phyloP scores from a whole-genome alignment of 768 basidiomycete species.

The Sistotremastrum niveocremeum region DNA sequence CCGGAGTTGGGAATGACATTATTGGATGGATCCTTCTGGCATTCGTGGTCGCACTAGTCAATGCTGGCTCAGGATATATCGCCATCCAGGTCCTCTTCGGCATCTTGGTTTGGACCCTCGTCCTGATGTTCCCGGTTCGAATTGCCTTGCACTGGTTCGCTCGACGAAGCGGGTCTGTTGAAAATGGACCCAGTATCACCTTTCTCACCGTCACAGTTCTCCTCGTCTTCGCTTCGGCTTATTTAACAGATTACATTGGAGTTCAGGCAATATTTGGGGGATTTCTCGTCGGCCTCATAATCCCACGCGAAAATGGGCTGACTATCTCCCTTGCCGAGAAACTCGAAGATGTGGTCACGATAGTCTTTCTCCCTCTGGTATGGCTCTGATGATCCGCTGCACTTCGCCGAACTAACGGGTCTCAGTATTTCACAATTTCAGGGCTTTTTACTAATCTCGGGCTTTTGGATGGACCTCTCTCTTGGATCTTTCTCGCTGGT shows the following conservation, averaged over 20 bases:
- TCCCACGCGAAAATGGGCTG: slow-evolving; percentile 29
- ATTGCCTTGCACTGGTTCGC: slow-evolving; percentile 22
- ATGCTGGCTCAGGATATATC: slow-evolving; percentile 23
- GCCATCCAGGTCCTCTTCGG: slow-evolving; percentile 30
- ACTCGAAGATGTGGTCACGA: slow-evolving; percentile 30
- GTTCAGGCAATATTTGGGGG: slow-evolving; percentile 7
- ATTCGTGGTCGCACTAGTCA: slow-evolving; percentile 26
- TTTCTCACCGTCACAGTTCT: slow-evolving; percentile 28
- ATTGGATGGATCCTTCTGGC: slow-evolving; percentile 18
- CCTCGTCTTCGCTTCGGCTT: slow-evolving; percentile 27
- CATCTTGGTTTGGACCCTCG: slow-evolving; percentile 25
- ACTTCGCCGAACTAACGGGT: background rate
- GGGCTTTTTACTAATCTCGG: slow-evolving; percentile 32
- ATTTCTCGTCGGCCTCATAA: slow-evolving; percentile 28
- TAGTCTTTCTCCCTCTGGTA: slow-evolving; percentile 26
- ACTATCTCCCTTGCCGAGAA: slow-evolving; percentile 26
- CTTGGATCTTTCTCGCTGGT: slow-evolving; percentile 30
- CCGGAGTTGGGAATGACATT: slow-evolving; percentile 27
- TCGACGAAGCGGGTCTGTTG: slow-evolving; percentile 21
- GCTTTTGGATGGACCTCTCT: slow-evolving; percentile 23
- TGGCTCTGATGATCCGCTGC: background rate
- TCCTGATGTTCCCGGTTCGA: slow-evolving; percentile 22
- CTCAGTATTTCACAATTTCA: slow-evolving; percentile 29
- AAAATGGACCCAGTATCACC: slow-evolving; percentile 24
- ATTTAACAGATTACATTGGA: slow-evolving; percentile 29